Evolutionary conservation across 768 basidiomycete species (phyloP).

Genomic region (Rhizopogon rudus): DNA sequence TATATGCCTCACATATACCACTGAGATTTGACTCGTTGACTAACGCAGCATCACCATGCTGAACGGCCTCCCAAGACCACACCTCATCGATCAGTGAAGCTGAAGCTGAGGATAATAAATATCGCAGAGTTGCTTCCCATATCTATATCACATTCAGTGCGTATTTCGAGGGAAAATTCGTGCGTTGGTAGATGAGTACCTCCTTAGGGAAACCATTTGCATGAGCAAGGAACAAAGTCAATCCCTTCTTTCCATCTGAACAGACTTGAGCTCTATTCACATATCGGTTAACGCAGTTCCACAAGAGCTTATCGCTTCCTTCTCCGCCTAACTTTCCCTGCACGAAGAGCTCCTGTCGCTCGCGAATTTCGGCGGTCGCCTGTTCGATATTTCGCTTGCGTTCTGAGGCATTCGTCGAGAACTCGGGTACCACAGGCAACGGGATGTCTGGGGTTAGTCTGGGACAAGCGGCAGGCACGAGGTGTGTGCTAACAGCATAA

Average conservation of each 20-base stretch:
- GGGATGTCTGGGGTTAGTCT: conserved; percentile 16
- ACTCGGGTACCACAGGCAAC: conserved; percentile 13
- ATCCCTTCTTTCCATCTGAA: conserved; percentile 21
- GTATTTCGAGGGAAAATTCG: neutral
- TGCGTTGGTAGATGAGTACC: conserved; percentile 31
- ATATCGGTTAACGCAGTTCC: conserved; percentile 73
- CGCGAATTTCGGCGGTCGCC: conserved; percentile 14
- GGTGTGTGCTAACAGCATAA: conserved; percentile 23
- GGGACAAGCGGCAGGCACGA: conserved; percentile 24
- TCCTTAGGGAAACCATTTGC: conserved; percentile 89
- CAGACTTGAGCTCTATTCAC: conserved; percentile 27
- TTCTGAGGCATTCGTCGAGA: conserved; percentile 1
- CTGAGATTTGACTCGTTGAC: conserved; percentile 56
- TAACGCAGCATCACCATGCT: conserved; percentile 78
- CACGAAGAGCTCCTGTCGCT: conserved; percentile 10
- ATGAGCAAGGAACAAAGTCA: conserved; percentile 76
- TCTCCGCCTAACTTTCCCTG: conserved; percentile 10
- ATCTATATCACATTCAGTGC: conserved; percentile 40
- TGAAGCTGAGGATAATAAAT: conserved; percentile 41
- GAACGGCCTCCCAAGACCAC: conserved; percentile 79
- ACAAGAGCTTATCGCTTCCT: conserved; percentile 37
- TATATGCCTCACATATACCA: conserved; percentile 46
- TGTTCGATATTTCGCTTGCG: conserved; percentile 5
- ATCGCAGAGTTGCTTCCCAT: conserved; percentile 68
- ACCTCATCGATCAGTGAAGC: conserved; percentile 54